These are phyloP conservation scores for Leucocoprinus birnbaumii DNA, from an alignment of 768 basidiomycete species.

Conservation along the genomic window DNA sequence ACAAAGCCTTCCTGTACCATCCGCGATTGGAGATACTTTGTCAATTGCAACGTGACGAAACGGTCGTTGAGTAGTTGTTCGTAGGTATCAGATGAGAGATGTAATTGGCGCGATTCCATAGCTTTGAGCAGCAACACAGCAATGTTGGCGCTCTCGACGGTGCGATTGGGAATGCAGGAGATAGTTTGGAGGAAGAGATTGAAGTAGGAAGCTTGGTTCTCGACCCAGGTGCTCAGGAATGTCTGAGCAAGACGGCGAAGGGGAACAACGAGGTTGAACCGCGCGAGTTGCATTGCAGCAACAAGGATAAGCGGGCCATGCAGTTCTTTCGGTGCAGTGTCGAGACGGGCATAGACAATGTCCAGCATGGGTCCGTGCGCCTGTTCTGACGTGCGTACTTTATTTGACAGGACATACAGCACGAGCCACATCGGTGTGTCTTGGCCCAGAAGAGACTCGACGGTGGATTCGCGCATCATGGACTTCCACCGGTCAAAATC, in stretches of 20 bases:
- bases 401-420: constrained; percentile 44
- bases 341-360: constrained; percentile 39
- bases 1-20: constrained; percentile 38
- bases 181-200: constrained; percentile 55
- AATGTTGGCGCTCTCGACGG: constrained; percentile 34
- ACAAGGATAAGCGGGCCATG: constrained; percentile 45
- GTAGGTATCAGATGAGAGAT: constrained; percentile 40
- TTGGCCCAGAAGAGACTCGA: constrained; percentile 23
- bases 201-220: constrained; percentile 31
- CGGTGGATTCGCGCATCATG: constrained; percentile 28
- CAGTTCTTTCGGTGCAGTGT: constrained; percentile 24
- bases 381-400: constrained; percentile 41
- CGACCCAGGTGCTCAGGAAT: constrained; percentile 30
- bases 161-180: constrained; percentile 35
- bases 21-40: constrained; percentile 40
- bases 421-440: constrained; percentile 53
- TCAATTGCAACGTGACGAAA: constrained; percentile 47
- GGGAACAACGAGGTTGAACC: constrained; percentile 44
- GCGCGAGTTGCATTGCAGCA: constrained; percentile 43
- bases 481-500: constrained; percentile 40
- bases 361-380: constrained; percentile 41
- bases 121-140: constrained; percentile 38
- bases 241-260: constrained; percentile 41
- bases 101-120: constrained; percentile 45
- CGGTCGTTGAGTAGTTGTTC: constrained; percentile 44